A percentile compares a stretch with the other conserved stretches of the same genome.
Conservation (phyloP, 192 early-diverging fungal species). For the Phlyctochytrium arcticum region DNA sequence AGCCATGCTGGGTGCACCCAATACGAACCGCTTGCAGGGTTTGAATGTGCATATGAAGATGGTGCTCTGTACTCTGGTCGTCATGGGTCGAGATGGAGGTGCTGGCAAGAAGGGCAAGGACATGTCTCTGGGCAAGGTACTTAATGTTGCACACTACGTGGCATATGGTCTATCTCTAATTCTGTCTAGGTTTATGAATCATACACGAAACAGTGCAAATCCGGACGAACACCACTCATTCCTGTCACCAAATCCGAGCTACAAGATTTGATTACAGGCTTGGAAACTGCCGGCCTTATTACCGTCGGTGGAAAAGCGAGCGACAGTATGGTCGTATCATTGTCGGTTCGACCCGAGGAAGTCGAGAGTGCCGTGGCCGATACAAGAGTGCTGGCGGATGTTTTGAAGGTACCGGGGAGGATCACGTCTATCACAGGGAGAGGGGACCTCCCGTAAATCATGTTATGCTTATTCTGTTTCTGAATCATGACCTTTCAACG, state of each 20-base stretch:
- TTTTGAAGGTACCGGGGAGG: constrained; percentile 17
- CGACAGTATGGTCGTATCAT: background rate
- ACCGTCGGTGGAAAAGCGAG: background rate
- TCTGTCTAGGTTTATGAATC: constrained; percentile 49
- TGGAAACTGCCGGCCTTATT: constrained; percentile 71
- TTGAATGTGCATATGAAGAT: constrained; percentile 82
- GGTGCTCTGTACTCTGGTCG: constrained; percentile 54
- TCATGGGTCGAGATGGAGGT: constrained; percentile 46
- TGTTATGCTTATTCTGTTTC: no score
- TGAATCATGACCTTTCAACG: no score
- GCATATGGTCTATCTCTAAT: background rate
- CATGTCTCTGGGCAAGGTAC: constrained; percentile 46
- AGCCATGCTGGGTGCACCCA: constrained; percentile 44
- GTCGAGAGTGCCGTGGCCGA: constrained; percentile 11
- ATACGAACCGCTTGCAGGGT: constrained; percentile 49
- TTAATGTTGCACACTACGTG: background rate
- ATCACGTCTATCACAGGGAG: no score
- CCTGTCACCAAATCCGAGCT: constrained; percentile 74
- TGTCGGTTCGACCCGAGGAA: constrained; percentile 15
- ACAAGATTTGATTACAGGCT: constrained; percentile 64
- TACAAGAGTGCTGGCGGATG: constrained; percentile 3
- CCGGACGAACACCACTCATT: constrained; percentile 46
- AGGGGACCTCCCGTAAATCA: no score
- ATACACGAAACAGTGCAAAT: constrained; percentile 53
- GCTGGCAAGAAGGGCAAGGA: constrained; percentile 50